Evolutionary conservation across 2,329 filamentous ascomycete species (phyloP).

Genomic region (Teratosphaeria gauchensis): DNA sequence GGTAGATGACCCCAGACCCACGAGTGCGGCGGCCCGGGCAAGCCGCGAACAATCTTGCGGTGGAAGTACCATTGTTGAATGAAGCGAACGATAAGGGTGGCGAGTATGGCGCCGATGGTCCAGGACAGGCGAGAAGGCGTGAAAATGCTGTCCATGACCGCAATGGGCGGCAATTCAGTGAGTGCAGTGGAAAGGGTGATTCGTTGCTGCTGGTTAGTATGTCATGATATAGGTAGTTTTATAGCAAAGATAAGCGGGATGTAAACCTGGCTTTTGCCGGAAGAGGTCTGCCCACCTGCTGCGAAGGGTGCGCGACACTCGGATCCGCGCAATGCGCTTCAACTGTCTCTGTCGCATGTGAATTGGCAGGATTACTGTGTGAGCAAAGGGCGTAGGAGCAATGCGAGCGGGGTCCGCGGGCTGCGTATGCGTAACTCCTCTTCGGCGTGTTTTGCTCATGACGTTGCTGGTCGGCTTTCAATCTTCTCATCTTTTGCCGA

Average conservation of each 20-base stretch:
- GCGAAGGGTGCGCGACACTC: background rate
- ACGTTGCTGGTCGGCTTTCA: background rate
- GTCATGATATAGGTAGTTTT: background rate
- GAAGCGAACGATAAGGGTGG: constrained; percentile 18
- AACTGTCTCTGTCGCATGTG: background rate
- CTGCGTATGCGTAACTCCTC: too few species aligned
- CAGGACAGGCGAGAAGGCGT: constrained; percentile 10
- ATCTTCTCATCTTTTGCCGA: background rate
- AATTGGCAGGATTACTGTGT: background rate
- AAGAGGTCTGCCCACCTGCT: background rate
- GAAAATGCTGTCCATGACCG: constrained; percentile 8
- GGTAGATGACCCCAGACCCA: constrained; percentile 33
- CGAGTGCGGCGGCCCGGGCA: constrained; percentile 32
- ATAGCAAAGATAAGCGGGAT: background rate
- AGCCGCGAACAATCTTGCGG: constrained; percentile 14
- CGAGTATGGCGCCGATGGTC: constrained; percentile 15
- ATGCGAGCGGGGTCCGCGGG: too few species aligned
- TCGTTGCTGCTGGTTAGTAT: background rate
- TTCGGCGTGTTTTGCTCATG: background rate
- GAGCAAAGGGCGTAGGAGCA: too few species aligned
- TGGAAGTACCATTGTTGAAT: constrained; percentile 16
- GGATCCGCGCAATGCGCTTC: background rate
- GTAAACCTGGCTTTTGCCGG: background rate
- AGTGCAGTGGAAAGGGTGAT: background rate
- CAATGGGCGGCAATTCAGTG: background rate